Base-by-base conservation (phyloP, 371 early-diverging fungal species). In the Apophysomyces sp. region DNA sequence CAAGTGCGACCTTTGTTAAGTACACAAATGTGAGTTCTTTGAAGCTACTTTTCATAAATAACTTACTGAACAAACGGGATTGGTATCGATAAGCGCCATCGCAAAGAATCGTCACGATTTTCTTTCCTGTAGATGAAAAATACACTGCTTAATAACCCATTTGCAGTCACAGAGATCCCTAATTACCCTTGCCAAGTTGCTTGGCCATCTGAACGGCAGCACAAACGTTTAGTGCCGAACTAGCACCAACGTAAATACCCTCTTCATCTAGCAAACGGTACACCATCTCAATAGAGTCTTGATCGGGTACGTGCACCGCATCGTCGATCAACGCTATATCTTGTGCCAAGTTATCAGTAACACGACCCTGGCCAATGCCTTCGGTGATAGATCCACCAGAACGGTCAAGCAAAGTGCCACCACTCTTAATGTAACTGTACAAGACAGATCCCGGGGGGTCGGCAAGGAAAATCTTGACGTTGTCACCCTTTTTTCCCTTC, bases 381-480 rank as follows among this genome's bases (percentile, higher is more conserved):
- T 94, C 94, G 2, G 94, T 94, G 55, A 94, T 94, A 3, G 94
- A 93, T 31, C 74, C 63, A 13, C 94, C 94, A 6, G 73, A 68
- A 28, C 93, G 85, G n/a, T 90, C 88, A 26, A 78, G 72, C 12
- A 90, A 66, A 24, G 88, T 83, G 31, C 87, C 87, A 3, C 89
- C 89, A 31, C 82, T 87, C 66, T 86, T 87, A 64, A 95, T 76
- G 66, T 90, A 93, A 62, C 84, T 85, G 70, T 90, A 88, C 58
- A 97, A 76, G 11, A 96, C 93, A 15, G 93, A 92, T 55, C 98
- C 98, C 2, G 97, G 97, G 26, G 97, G 97, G 77, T 97, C 97
- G 2, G 97, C 97, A 52, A 96, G 78, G 63, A 87, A 91, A 58
- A 84, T 68, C 82, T 91, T 90, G 58, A 94, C 84, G 18, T 83